Evolutionary conservation across 371 early-diverging fungal genomes (phyloP), one percentile per base, ranked within the genome.

Genomic region (Mortierella sp.): DNA sequence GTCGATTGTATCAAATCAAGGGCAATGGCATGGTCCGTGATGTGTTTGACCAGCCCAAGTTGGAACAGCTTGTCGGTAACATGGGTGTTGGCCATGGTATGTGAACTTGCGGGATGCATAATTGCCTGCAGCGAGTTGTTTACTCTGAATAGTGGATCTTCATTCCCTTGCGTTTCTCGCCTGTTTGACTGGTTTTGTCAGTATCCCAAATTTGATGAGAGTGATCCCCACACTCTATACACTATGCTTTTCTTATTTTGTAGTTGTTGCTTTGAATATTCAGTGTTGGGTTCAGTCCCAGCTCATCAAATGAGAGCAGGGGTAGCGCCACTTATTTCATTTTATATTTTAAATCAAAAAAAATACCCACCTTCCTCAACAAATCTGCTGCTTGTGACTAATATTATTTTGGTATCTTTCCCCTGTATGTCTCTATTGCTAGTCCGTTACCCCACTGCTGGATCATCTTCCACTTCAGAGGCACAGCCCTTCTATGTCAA

Each of bases 401-500:
- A 74, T 63, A 22, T 63, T 63, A 45, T 59, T 6, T 56, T 61
- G 12, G 23, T 55, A 7, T 55, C 40, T 58, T 28, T 42, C 19
- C 59, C n/a, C 34, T 58, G 34, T 29, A 43, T 31, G 28, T 7
- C 26, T 7, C n/a, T 55, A 19, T 32, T 54, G 42, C 58, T 76
- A 96, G 98, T 96, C 45, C 92, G 99, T 54, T 99, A 99, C 77
- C 99, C 99, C 53, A 99, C 99, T 9, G 98, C 98, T 23, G 99
- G 99, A 9, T 90, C 96, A 10, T 95, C 95, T 9, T 94, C 96
- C 31, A 90, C 86, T 68, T 96, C 97, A 8, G 98, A 98, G 86
- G 98, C 98, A 26, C 98, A 99, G 86, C 99, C 99, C 32, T 97
- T 99, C 83, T 99, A 98, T 83, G 99, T 99, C 83, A 99, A 99